Conservation (phyloP, 805 yeast genomes). For the Ogataea pignaliae region DNA sequence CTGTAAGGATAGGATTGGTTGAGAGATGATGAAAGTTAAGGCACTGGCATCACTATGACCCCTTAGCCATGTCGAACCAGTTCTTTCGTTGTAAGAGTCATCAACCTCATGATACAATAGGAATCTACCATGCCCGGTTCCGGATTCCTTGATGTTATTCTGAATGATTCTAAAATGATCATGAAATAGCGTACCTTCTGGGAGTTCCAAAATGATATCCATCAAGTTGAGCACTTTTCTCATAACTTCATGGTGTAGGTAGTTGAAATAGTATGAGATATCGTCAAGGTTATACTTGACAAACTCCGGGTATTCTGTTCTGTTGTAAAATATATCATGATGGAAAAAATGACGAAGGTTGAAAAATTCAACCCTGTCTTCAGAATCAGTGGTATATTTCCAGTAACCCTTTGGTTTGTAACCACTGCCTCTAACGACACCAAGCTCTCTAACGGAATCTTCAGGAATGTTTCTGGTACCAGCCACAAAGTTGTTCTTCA, state of each 20-base stretch:
- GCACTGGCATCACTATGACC: conserved; percentile 45
- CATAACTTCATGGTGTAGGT: conserved; percentile 35
- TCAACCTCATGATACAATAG: conserved; percentile 34
- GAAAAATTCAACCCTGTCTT: conserved; percentile 41
- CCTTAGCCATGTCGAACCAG: conserved; percentile 39
- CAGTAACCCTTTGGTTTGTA: conserved; percentile 47
- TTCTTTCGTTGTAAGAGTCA: conserved; percentile 27
- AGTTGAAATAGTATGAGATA: conserved; percentile 34
- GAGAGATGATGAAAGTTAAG: conserved; percentile 37
- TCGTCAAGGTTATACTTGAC: conserved; percentile 36
- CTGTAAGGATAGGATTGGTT: conserved; percentile 38
- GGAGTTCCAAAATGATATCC: conserved; percentile 42
- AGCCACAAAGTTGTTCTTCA: conserved; percentile 35
- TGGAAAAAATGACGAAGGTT: conserved; percentile 39
- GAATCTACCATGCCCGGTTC: conserved; percentile 37
- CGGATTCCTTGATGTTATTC: conserved; percentile 31
- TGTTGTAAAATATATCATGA: conserved; percentile 26
- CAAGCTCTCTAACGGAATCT: conserved; percentile 27
- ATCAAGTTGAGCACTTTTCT: conserved; percentile 35
- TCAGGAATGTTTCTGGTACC: conserved; percentile 28
- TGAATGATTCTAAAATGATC: conserved; percentile 32
- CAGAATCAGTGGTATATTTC: conserved; percentile 39
- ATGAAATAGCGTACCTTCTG: conserved; percentile 40
- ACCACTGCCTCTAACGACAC: conserved; percentile 45
- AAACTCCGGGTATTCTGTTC: conserved; percentile 36